Base-by-base conservation (phyloP, 305 asterid species). In the Ilex paraguariensis region DNA sequence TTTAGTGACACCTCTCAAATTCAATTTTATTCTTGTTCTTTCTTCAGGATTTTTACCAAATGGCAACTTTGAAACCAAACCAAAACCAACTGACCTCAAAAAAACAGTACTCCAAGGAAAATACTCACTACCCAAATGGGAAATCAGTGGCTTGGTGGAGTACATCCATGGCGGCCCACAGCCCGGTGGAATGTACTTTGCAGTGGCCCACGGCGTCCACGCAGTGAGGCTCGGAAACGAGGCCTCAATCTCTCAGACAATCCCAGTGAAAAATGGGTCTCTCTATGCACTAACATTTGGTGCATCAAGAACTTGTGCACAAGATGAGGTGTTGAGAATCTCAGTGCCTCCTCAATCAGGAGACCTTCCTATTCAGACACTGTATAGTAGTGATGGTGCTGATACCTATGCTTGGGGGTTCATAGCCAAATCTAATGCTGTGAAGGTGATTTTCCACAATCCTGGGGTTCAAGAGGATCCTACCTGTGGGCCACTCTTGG, bases 231-330 rank as follows among this genome's bases (percentile, higher is more conserved):
- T 92, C 2, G 98, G 96, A 1, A 87, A 85, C 60, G 91, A 85
- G 63, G 98, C 98, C 46, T 69, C 91, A 13, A 73, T 89, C 44
- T 85, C 95, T 70, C 96, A 92, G 48, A 69, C 84, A 3, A 64
- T 92, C 56, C 79, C 73, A 0, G 87, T 87, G 1, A 87, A 76
- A 58, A 89, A 77, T 0, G 97, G 95, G 36, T 76, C 93, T 0
- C 54, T 82, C 12, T 92, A 92, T 48, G 88, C 97, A 5, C 89
- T 92, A 58, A 91, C 97, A 17, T 85, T 91, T 31, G 83, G 82
- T 31, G 97, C 97, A 4, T 85, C 97, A 3, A 81, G 96, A 70
- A 89, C 96, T 3, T 91, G 98, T 59, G 96, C 95, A 0, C 98
- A 88, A 67, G 78, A 82, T 1, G 97, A 91, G 80, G 84, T 79